Percentiles rank a stretch among this genome's conserved stretches.
These are phyloP conservation scores for Mycena rosella DNA, from an alignment of 768 basidiomycete species.

Conservation along the genomic window DNA sequence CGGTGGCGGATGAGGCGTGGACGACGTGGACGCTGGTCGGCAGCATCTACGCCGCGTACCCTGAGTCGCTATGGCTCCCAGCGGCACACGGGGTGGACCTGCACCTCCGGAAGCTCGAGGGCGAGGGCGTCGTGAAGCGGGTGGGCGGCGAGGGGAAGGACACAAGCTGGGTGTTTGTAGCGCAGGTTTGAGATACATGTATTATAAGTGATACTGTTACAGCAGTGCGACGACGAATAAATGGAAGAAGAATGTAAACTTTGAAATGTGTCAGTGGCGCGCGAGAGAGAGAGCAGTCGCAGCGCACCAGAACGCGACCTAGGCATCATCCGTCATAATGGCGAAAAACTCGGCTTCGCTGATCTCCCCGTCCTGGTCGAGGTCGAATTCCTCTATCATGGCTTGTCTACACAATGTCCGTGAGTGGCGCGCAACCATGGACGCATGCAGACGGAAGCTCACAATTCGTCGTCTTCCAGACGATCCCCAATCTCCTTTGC, in stretches of 20 bases:
- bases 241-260: conserved; percentile 12
- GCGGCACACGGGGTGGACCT: conserved; percentile 78
- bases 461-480: conserved; percentile 97
- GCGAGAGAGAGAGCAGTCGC: not conserved
- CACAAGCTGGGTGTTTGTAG: conserved; percentile 58
- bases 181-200: conserved; percentile 26
- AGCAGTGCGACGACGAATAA: conserved; percentile 28
- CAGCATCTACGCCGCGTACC: conserved; percentile 72
- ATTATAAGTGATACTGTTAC: conserved; percentile 32
- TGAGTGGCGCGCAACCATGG: conserved; percentile 3
- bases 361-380: conserved; percentile 98
- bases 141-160: conserved; percentile 67
- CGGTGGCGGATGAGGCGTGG: conserved; percentile 33
- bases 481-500: conserved; percentile 97
- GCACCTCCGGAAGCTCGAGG: conserved; percentile 80
- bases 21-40: conserved; percentile 32
- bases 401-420: conserved; percentile 77
- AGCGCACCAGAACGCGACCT: conserved; percentile 34
- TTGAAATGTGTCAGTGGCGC: conserved; percentile 16
- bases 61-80: conserved; percentile 75
- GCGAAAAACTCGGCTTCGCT: conserved; percentile 96
- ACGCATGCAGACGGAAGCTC: conserved; percentile 46
- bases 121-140: conserved; percentile 68
- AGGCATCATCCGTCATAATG: conserved; percentile 96
- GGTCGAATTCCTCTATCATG: conserved; percentile 99